A percentile compares a stretch with the other conserved stretches of the same genome.
phyloP scores from a whole-genome alignment of 768 basidiomycete genomes.

The Auriscalpium orientale region DNA sequence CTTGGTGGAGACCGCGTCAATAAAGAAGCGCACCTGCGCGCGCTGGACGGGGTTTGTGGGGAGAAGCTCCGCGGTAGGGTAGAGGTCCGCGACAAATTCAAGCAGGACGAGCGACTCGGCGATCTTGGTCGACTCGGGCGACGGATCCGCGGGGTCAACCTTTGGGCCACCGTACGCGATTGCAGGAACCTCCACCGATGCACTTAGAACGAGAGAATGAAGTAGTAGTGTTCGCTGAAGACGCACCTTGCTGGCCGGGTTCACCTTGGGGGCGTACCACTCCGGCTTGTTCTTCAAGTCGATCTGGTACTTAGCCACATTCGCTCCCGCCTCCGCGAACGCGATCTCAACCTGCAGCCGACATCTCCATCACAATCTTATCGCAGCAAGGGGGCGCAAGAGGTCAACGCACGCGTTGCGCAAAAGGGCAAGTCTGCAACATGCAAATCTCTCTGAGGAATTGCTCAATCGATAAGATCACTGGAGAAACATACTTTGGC shows the following conservation, averaged over 20 bases:
- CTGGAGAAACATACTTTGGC: constrained; percentile 2
- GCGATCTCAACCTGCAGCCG: constrained; percentile 44
- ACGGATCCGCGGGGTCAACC: constrained; percentile 43
- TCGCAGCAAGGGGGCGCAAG: too few relatives aligned
- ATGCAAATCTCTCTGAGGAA: not conserved
- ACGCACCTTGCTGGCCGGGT: constrained; percentile 52
- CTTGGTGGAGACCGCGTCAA: constrained; percentile 40
- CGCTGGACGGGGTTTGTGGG: constrained; percentile 46
- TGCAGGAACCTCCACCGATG: constrained; percentile 39
- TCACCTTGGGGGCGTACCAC: constrained; percentile 56
- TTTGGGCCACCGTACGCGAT: constrained; percentile 53
- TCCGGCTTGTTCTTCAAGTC: constrained; percentile 58
- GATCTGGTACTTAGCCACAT: constrained; percentile 43
- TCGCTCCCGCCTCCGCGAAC: constrained; percentile 42
- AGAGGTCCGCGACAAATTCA: constrained; percentile 55
- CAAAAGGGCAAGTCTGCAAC: constrained; percentile 42
- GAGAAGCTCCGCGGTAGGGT: constrained; percentile 35
- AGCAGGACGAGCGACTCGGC: constrained; percentile 54
- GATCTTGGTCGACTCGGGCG: constrained; percentile 47
- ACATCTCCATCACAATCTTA: not conserved
- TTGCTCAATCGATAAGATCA: not conserved
- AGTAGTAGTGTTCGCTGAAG: not conserved
- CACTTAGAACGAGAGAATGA: too few relatives aligned
- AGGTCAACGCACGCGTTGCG: constrained; percentile 36
- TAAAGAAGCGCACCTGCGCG: constrained; percentile 51